Percentiles rank a stretch among this genome's conserved stretches.
Conservation (phyloP, 169 alveolate genomes). For the Cryptosporidium sp. region DNA sequence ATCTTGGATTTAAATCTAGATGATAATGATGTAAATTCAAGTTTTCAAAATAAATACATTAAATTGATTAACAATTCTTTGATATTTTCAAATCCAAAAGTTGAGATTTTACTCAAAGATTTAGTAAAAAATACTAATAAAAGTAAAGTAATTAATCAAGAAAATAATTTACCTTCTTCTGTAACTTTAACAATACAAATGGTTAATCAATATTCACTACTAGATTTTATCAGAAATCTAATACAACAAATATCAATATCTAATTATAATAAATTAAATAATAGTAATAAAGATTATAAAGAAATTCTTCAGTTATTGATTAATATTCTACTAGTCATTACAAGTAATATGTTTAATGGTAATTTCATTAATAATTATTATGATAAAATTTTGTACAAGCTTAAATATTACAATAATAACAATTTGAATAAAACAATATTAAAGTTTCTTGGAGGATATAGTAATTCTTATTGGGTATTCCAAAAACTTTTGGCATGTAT, state of each 20-base stretch:
- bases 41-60: not conserved
- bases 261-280: not conserved
- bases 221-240: constrained; percentile 33
- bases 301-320: not conserved
- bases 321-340: not conserved
- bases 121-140: not conserved
- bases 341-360: not conserved
- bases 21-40: not conserved
- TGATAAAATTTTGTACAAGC: not conserved
- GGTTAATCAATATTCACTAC: constrained; percentile 33
- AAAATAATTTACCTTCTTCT: not conserved
- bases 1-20: too few species aligned
- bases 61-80: not conserved
- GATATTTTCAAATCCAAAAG: not conserved
- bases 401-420: not conserved
- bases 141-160: not conserved
- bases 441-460: constrained; percentile 47
- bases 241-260: constrained; percentile 6
- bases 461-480: constrained; percentile 20
- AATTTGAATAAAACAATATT: constrained; percentile 3
- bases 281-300: not conserved
- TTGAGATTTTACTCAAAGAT: not conserved
- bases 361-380: not conserved
- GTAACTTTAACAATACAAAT: not conserved
- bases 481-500: constrained; percentile 25